phyloP scores from a whole-genome alignment of 306 rosid species.

The Canavalia ensiformis region DNA sequence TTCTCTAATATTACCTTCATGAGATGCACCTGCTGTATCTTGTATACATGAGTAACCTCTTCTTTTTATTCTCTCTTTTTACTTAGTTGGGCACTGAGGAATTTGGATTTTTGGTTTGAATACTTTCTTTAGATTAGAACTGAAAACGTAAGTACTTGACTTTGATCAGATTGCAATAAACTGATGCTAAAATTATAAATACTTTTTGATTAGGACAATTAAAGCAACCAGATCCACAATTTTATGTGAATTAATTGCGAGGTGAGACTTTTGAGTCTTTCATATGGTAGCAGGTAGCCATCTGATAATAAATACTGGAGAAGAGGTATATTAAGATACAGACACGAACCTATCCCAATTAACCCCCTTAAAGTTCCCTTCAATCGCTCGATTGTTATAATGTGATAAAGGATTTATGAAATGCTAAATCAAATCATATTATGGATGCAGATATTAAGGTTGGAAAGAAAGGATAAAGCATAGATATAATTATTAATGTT shows the following conservation, averaged over 20 bases:
- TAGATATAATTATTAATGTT: slow-evolving; percentile 23
- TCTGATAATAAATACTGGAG: slow-evolving; percentile 8
- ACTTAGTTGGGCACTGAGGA: slow-evolving; percentile 28
- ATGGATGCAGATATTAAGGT: slow-evolving; percentile 33
- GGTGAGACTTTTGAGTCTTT: slow-evolving; percentile 15
- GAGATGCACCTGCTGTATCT: slow-evolving; percentile 22
- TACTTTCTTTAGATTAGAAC: slow-evolving; percentile 9
- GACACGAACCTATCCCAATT: slow-evolving; percentile 17
- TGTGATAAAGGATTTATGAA: not conserved
- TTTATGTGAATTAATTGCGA: not conserved
- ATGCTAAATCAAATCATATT: slow-evolving; percentile 30
- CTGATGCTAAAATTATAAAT: slow-evolving; percentile 3
- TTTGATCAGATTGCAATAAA: slow-evolving; percentile 38
- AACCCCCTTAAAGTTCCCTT: slow-evolving; percentile 17
- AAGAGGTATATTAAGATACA: slow-evolving; percentile 31
- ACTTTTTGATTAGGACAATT: slow-evolving; percentile 17
- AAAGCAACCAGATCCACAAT: slow-evolving; percentile 22
- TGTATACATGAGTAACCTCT: not conserved
- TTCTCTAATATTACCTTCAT: slow-evolving; percentile 16
- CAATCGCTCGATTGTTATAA: not conserved
- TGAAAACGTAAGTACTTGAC: slow-evolving; percentile 11
- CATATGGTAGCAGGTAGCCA: slow-evolving; percentile 18
- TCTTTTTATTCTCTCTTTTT: slow-evolving; percentile 9
- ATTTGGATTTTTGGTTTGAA: slow-evolving; percentile 15
- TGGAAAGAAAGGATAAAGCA: slow-evolving; percentile 3